Evolutionary conservation across 2,329 filamentous ascomycete genomes (phyloP), one percentile per base, ranked within the genome.

Genomic region (Phialophora tarda): DNA sequence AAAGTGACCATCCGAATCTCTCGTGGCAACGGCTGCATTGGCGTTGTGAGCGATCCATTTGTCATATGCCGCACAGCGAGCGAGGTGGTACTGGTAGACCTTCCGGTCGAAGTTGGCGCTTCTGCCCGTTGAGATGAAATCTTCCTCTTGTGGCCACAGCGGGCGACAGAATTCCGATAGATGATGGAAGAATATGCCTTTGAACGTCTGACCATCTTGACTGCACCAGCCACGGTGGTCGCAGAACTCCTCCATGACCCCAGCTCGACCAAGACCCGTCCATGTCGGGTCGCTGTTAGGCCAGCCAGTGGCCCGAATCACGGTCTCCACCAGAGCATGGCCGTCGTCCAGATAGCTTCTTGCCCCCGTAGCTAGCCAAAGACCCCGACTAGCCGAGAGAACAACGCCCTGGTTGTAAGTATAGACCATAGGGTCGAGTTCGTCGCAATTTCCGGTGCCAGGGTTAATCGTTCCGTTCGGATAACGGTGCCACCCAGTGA

Each of bases 341-440:
- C 92, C 94, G 64, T 97, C 92, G 23, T 85, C 78, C 0, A 97
- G 82, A 75, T 93, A 97, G 0, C 80, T 83, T 1, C 81, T 77
- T n/a, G 88, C 85, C 12, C 90, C 90, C 0, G 91, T 97, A 14
- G 88, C 88, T 68, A 91, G 85, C 87, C 91, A 97, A 0, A 97
- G 83, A 1, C 89, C 91, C 38, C 91, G 86, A 63, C 92, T 86
- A 12, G 92, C 93, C 4, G 91, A 93, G 24, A 97, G 85, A 0
- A 98, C 74, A 3, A 97, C 92, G 24, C 93, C 94, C 78, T 98
- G 94, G 78, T 98, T 98, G 81, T 98, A 97, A 0, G 93, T 96
- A 78, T 93, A 97, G 8, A 97, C 90, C 88, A 93, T 94, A 72
- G 93, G 88, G 77, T 97, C 91, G 57, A 93, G 86, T 58, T 86